Percentiles rank a stretch among this genome's conserved stretches.
These are phyloP conservation scores for Rugosomyces carneus DNA, from an alignment of 1,284 basidiomycete genomes.

Conservation along the genomic window DNA sequence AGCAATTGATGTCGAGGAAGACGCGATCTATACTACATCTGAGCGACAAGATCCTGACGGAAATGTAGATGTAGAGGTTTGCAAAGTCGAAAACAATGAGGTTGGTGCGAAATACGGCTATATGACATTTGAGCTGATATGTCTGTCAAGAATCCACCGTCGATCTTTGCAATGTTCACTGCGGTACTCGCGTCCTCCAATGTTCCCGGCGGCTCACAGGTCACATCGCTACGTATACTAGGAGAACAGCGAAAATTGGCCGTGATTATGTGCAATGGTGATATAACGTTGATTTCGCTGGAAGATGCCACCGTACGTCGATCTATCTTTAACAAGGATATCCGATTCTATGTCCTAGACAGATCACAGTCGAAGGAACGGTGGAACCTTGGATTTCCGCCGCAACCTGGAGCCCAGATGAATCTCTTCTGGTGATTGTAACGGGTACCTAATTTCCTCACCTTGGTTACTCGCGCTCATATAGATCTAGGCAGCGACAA, in stretches of 20 bases:
- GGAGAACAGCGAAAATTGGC: slow-evolving; percentile 61
- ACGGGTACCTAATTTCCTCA: slow-evolving; percentile 48
- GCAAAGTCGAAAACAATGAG: slow-evolving; percentile 34
- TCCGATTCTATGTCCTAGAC: slow-evolving; percentile 6
- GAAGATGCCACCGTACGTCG: slow-evolving; percentile 6
- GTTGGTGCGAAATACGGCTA: slow-evolving; percentile 11
- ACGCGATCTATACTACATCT: slow-evolving; percentile 53
- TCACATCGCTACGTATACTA: slow-evolving; percentile 59
- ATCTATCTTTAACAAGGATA: not conserved
- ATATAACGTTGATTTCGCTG: slow-evolving; percentile 51
- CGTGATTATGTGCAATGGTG: slow-evolving; percentile 67
- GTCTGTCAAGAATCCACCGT: slow-evolving; percentile 16
- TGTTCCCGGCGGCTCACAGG: slow-evolving; percentile 30
- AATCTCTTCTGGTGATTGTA: slow-evolving; percentile 74
- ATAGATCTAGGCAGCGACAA: slow-evolving; percentile 59
- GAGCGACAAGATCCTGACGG: slow-evolving; percentile 45
- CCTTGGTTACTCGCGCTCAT: not conserved
- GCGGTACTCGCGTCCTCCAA: slow-evolving; percentile 24
- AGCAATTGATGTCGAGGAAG: slow-evolving; percentile 66
- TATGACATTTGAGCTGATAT: not conserved
- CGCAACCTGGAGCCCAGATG: slow-evolving; percentile 89
- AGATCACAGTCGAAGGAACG: slow-evolving; percentile 79
- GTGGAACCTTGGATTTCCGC: slow-evolving; percentile 82
- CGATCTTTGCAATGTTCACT: slow-evolving; percentile 31
- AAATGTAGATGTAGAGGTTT: slow-evolving; percentile 55